Conservation (phyloP, 306 rosid species). For the Acmispon strigosus region DNA sequence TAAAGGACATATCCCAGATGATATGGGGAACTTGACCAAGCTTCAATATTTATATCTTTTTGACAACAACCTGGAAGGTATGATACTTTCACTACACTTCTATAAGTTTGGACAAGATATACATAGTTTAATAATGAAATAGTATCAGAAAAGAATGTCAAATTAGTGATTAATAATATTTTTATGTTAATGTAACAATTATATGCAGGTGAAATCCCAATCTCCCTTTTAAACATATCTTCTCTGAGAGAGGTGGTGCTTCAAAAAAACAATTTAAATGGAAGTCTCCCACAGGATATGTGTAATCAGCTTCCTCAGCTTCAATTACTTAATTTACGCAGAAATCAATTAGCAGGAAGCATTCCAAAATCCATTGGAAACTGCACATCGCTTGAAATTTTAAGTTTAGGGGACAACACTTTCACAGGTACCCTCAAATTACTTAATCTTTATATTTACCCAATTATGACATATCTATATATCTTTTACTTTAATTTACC, state of each 20-base stretch:
- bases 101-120: no score
- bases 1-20: neutral
- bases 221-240: constrained; percentile 12
- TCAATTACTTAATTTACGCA: neutral
- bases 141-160: no score
- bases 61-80: neutral
- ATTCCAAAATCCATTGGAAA: constrained; percentile 19
- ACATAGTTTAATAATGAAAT: no score
- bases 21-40: neutral
- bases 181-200: neutral
- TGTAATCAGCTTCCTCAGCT: constrained; percentile 9
- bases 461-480: no score
- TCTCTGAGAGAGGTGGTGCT: neutral
- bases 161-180: no score
- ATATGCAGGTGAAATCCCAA: constrained; percentile 17
- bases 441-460: neutral
- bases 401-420: neutral
- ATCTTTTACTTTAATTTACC: no score
- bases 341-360: neutral
- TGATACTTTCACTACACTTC: neutral
- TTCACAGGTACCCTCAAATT: constrained; percentile 9
- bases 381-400: neutral
- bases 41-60: neutral
- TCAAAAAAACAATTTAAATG: neutral
- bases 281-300: neutral